Conservation (phyloP, 225 moss, liverwort and hornwort species). For the Antitrichia curtipendula region DNA sequence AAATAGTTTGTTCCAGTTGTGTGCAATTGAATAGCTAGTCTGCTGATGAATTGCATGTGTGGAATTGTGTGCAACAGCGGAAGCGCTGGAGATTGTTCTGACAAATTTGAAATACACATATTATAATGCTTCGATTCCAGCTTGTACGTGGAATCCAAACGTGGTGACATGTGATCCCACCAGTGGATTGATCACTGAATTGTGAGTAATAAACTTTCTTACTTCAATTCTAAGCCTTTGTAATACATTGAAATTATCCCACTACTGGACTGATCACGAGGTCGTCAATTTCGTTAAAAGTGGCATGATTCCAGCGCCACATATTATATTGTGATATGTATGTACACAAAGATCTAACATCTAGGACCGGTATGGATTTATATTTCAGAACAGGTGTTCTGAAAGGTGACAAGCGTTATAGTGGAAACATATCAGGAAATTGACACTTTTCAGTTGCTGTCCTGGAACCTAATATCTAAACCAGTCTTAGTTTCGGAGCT, state of each 20-base stretch:
- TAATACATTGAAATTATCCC: not conserved
- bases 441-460: not conserved
- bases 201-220: not conserved
- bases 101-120: not conserved
- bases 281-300: not conserved
- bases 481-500: not conserved
- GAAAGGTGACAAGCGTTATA: not conserved
- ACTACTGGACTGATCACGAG: not conserved
- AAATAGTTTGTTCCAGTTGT: not conserved
- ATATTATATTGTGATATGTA: too few relatives aligned
- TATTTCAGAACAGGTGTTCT: not conserved
- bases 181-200: slow-evolving; percentile 15
- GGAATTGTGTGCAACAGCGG: slow-evolving; percentile 2
- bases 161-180: slow-evolving; percentile 24
- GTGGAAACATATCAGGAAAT: not conserved
- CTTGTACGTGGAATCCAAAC: slow-evolving; percentile 17
- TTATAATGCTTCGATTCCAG: slow-evolving; percentile 5
- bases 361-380: not conserved
- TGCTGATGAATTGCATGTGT: not conserved
- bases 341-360: too few relatives aligned
- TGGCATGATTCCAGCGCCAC: not conserved
- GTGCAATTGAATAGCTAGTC: not conserved
- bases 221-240: not conserved
- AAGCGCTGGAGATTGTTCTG: slow-evolving; percentile 11
- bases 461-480: not conserved